These are phyloP conservation scores for Dendrobium catenatum DNA, from an alignment of 106 monocot species.

Conservation along the genomic window DNA sequence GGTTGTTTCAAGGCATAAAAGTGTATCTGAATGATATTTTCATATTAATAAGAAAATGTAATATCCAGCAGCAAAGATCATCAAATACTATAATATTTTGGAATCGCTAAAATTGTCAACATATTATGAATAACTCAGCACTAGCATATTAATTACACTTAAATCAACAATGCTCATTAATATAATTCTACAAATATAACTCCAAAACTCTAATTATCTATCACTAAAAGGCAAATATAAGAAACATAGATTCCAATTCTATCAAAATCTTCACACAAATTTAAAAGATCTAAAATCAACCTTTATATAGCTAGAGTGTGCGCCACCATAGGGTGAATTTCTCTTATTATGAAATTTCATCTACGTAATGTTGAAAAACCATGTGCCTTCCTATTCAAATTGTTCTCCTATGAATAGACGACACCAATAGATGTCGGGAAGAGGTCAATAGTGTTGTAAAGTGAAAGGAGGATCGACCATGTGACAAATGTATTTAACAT, in stretches of 20 bases:
- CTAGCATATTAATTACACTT: background rate
- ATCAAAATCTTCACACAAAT: background rate
- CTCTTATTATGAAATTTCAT: conserved; percentile 61
- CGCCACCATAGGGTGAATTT: conserved; percentile 34
- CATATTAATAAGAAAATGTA: too few relatives aligned
- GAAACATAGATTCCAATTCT: background rate
- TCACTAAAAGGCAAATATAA: background rate
- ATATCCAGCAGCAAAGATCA: background rate
- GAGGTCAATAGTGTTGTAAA: conserved; percentile 23
- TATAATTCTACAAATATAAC: background rate
- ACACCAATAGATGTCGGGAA: conserved; percentile 35
- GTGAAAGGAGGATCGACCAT: conserved; percentile 19
- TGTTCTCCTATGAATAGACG: conserved; percentile 10
- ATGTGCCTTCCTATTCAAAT: conserved; percentile 51
- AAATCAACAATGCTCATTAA: background rate
- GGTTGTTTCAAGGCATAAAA: too few relatives aligned
- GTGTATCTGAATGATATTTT: too few relatives aligned
- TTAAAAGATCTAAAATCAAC: background rate
- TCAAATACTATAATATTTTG: background rate
- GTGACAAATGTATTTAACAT: background rate
- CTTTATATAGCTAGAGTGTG: conserved; percentile 53
- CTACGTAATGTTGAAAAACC: conserved; percentile 48
- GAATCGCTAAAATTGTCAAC: background rate
- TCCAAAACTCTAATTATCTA: background rate
- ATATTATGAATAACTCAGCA: background rate